phyloP scores from a whole-genome alignment of 257 asterid species.

The Solanum sejunctum region DNA sequence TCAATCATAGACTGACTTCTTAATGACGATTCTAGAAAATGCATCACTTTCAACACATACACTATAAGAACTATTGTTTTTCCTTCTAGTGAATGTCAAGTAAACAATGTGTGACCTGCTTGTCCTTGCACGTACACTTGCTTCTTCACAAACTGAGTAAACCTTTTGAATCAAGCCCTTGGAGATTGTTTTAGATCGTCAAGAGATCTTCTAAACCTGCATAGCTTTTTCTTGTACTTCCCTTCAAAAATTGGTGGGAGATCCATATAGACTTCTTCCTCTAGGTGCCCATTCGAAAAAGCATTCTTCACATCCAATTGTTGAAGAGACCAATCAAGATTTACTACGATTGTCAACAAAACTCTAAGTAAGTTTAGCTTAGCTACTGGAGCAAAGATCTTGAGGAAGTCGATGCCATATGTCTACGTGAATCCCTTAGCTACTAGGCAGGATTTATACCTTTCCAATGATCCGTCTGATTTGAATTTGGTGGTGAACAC shows the following conservation, averaged over 20 bases:
- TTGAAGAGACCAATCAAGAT: background rate
- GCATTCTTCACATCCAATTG: background rate
- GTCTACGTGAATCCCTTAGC: background rate
- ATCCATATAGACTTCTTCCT: background rate
- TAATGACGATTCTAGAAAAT: no score
- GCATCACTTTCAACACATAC: no score
- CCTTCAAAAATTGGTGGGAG: background rate
- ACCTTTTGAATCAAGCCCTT: background rate
- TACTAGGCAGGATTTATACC: background rate
- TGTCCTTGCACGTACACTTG: background rate
- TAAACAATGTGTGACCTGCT: background rate
- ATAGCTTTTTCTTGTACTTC: background rate
- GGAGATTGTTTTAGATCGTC: background rate
- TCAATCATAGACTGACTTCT: no score
- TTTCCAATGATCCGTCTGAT: background rate
- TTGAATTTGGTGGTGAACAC: background rate
- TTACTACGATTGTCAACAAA: background rate
- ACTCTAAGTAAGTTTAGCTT: background rate
- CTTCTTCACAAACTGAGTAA: background rate
- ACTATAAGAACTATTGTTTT: background rate
- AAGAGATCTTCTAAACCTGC: background rate
- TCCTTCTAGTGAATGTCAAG: background rate
- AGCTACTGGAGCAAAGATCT: background rate
- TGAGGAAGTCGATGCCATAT: background rate
- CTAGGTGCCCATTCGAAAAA: background rate